A percentile compares a stretch with the other conserved stretches of the same genome.
Evolutionary conservation across 106 monocot genomes (phyloP).

Genomic region (Chionographis japonica): DNA sequence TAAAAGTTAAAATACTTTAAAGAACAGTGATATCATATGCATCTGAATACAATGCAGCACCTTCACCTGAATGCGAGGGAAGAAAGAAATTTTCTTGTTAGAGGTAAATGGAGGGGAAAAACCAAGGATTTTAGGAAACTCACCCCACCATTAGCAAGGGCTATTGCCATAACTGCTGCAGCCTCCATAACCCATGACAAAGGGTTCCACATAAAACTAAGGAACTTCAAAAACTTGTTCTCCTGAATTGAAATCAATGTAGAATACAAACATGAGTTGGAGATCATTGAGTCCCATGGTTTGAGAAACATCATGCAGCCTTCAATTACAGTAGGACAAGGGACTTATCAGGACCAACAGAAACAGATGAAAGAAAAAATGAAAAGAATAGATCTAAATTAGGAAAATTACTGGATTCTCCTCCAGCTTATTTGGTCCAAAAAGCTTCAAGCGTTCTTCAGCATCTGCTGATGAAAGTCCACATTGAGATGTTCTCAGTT

Average conservation of each 20-base stretch:
- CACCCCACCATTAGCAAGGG: conserved; percentile 66
- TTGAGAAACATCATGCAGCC: neutral
- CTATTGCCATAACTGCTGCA: conserved; percentile 70
- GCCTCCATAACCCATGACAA: conserved; percentile 84
- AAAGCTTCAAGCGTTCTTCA: conserved; percentile 38
- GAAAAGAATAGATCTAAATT: neutral
- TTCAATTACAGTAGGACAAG: neutral
- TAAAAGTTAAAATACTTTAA: neutral
- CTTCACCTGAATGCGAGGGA: too few relatives aligned
- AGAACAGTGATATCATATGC: too few relatives aligned
- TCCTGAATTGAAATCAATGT: conserved; percentile 33
- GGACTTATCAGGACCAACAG: neutral
- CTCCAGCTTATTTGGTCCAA: conserved; percentile 66
- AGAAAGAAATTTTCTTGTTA: neutral
- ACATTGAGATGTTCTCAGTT: conserved; percentile 37
- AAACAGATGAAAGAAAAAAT: neutral
- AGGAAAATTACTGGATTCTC: conserved; percentile 50
- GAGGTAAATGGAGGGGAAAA: neutral
- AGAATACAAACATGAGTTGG: neutral
- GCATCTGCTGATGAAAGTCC: conserved; percentile 71
- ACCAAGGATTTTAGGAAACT: conserved; percentile 5
- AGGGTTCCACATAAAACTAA: conserved; percentile 83
- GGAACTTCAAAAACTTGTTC: conserved; percentile 69
- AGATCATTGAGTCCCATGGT: too few relatives aligned
- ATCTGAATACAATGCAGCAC: too few relatives aligned